Evolutionary conservation across 257 asterid genomes (phyloP).

Genomic region (Solanum ossicruentum): DNA sequence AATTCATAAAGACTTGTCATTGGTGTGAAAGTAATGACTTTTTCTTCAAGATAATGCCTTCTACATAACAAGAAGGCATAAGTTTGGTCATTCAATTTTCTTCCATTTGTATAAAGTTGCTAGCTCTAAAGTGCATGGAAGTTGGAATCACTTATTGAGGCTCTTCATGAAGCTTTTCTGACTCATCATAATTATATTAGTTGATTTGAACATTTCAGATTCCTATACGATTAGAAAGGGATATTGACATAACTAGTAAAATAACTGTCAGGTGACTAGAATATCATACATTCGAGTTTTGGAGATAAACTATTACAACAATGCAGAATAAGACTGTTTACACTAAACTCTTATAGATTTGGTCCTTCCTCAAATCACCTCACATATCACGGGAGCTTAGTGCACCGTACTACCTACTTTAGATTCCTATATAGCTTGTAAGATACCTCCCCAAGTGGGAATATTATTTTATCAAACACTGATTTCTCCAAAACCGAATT

Average conservation of each 20-base stretch:
- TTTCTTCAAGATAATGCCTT: not conserved
- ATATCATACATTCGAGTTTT: fast-evolving
- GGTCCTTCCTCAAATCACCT: fast-evolving
- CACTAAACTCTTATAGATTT: not conserved
- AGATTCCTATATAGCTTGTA: not conserved
- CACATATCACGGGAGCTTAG: not conserved
- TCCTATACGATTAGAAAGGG: not conserved
- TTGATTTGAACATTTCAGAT: not conserved
- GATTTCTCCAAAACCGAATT: not conserved
- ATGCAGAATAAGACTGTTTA: not conserved
- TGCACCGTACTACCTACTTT: fast-evolving
- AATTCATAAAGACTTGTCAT: not conserved
- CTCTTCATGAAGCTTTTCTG: not conserved
- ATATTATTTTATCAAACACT: not conserved
- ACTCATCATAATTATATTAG: not conserved
- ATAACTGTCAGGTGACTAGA: fast-evolving
- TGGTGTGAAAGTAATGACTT: not conserved
- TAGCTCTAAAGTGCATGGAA: not conserved
- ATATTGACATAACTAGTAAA: not conserved
- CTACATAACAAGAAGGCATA: not conserved
- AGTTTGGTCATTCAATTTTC: not conserved
- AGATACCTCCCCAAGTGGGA: not conserved
- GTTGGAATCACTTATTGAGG: not conserved
- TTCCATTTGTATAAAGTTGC: not conserved
- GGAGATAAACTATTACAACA: not conserved